phyloP scores from a whole-genome alignment of 1,284 basidiomycete genomes.

The Sparassis latifolia region DNA sequence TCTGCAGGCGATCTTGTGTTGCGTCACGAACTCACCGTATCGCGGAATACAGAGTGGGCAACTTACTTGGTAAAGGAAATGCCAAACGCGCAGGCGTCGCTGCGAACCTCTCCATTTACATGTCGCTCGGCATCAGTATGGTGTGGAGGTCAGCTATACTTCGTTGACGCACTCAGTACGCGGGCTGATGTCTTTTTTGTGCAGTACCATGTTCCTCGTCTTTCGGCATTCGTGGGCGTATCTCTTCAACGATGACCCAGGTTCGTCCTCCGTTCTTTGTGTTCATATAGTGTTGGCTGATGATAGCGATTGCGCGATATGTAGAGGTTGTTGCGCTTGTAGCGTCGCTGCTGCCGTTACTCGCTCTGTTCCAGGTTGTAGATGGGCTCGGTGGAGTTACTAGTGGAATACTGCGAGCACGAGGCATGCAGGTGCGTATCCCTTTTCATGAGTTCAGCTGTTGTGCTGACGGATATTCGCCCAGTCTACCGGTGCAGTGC shows the following conservation, averaged over 20 bases:
- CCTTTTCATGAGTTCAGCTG: not conserved
- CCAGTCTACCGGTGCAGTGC: constrained; percentile 54
- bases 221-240: constrained; percentile 76
- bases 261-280: constrained; percentile 22
- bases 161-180: not conserved
- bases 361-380: constrained; percentile 76
- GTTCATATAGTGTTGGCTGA: not conserved
- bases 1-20: not conserved
- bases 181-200: not conserved
- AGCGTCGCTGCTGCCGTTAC: constrained; percentile 64
- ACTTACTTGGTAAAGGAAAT: constrained; percentile 72
- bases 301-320: not conserved
- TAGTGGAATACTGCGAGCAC: constrained; percentile 71
- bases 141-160: constrained; percentile 50
- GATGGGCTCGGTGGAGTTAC: constrained; percentile 72
- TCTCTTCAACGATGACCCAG: constrained; percentile 80
- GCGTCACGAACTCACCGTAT: not conserved
- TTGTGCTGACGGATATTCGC: not conserved
- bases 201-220: constrained; percentile 60
- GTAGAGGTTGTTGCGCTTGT: constrained; percentile 60
- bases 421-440: constrained; percentile 59
- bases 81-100: constrained; percentile 62
- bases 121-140: constrained; percentile 51
- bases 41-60: constrained; percentile 54
- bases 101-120: constrained; percentile 53